Evolutionary conservation across 306 rosid species (phyloP).

Genomic region (Leucaena leucocephala): DNA sequence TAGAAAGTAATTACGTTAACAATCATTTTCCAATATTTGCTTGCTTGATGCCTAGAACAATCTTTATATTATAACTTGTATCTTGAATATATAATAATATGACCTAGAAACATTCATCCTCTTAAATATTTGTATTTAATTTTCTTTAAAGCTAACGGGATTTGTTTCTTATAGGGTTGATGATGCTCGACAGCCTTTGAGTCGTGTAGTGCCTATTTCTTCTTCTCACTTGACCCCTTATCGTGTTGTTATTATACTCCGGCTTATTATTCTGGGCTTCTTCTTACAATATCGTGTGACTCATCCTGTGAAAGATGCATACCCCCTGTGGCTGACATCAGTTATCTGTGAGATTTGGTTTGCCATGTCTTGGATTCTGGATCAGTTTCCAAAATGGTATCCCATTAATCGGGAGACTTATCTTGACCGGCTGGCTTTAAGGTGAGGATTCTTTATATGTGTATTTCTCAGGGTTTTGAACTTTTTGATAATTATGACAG

Average conservation of each 20-base stretch:
- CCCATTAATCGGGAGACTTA: slow-evolving; percentile 96
- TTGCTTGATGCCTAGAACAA: background rate
- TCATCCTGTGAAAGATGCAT: slow-evolving; percentile 97
- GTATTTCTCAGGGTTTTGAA: slow-evolving; percentile 19
- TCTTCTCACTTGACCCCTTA: slow-evolving; percentile 93
- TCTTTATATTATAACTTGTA: background rate
- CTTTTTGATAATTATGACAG: slow-evolving; percentile 7
- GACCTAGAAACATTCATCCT: slow-evolving; percentile 15
- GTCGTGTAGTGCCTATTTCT: slow-evolving; percentile 91
- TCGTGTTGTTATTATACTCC: slow-evolving; percentile 86
- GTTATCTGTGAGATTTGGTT: slow-evolving; percentile 99
- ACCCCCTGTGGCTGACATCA: slow-evolving; percentile 88
- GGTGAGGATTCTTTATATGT: slow-evolving; percentile 51
- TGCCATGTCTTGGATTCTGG: slow-evolving; percentile 95
- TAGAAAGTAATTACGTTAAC: background rate
- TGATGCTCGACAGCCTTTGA: slow-evolving; percentile 97
- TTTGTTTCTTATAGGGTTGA: slow-evolving; percentile 72
- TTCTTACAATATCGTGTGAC: slow-evolving; percentile 95
- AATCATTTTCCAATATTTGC: background rate
- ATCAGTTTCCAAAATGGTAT: slow-evolving; percentile 99
- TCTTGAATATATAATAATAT: background rate
- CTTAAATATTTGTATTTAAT: slow-evolving; percentile 15
- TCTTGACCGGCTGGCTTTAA: slow-evolving; percentile 87
- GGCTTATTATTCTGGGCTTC: slow-evolving; percentile 92
- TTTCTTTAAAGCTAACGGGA: slow-evolving; percentile 27